Base-by-base conservation (phyloP, 305 asterid species). In the Stenogyne calaminthoides region DNA sequence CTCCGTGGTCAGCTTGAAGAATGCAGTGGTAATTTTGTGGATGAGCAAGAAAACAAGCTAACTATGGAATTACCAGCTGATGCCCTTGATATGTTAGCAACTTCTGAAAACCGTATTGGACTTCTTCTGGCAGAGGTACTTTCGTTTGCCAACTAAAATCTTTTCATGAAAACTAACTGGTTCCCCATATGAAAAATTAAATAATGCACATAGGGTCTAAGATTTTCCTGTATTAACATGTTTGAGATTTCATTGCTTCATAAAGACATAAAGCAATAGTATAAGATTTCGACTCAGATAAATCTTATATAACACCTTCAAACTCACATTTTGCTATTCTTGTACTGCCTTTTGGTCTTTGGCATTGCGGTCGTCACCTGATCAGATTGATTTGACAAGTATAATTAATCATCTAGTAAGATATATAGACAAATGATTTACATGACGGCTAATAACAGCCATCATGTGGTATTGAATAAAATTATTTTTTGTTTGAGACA, bases 121-220 rank as follows among this genome's bases (percentile, higher is more conserved):
- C 84, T 76, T 70, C 88, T 86, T 32, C 89, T 84, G 70, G 88
- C 80, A 40, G 90, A 89, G 92, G 96, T 88, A 82, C 19, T 46
- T 65, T 49, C 66, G 11, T 51, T 37, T 37, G 42, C 52, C 57
- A 54, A 67, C 68, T 42, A 44, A 57, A 11, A 6, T 65, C 70
- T 34, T 9, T 55, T 73, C 47, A 9, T 10, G 47, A 40, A n/a
- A 40, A 40, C 47, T 40, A 11, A 11, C n/a, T n/a, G n/a, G n/a
- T n/a, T n/a, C n/a, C n/a, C n/a, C n/a, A n/a, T 10, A 42, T 42
- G 49, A 42, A 1, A 42, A 42, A 42, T 42, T 5, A 47, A 47
- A 47, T 47, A 47, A n/a, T n/a, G 55, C 55, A 47, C 55, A 14
- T 47, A 47, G 0, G 16, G 51, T 44, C 51, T 4, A 44, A 10